phyloP scores from a whole-genome alignment of 139 green algal species.

The Spirogloea muscicola region DNA sequence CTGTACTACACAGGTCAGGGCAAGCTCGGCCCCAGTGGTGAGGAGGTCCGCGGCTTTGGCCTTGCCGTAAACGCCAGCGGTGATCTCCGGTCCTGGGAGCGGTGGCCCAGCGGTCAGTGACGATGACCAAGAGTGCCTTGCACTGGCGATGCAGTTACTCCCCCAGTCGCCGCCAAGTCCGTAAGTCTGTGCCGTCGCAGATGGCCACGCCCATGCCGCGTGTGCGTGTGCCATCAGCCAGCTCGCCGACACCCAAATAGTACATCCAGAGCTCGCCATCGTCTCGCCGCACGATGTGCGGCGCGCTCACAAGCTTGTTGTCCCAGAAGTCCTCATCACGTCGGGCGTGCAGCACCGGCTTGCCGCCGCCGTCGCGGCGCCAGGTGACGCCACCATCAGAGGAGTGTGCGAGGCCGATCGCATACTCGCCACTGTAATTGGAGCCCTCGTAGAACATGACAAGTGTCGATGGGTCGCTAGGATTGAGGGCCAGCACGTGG shows the following conservation, averaged over 20 bases:
- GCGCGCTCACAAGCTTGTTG: conserved; percentile 15
- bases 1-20: too few relatives aligned
- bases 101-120: too few relatives aligned
- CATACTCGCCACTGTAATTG: conserved; percentile 11
- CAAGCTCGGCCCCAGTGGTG: too few relatives aligned
- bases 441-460: conserved; percentile 19
- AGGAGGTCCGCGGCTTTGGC: too few relatives aligned
- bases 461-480: too few relatives aligned
- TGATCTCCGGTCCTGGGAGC: too few relatives aligned
- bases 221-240: not conserved
- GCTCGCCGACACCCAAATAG: conserved; percentile 30
- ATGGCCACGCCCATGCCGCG: not conserved
- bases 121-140: too few relatives aligned
- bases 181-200: not conserved
- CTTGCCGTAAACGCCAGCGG: too few relatives aligned
- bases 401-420: conserved; percentile 24
- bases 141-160: too few relatives aligned
- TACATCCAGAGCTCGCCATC: conserved; percentile 32
- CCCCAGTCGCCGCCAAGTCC: not conserved
- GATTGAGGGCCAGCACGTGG: conserved; percentile 2
- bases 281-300: not conserved
- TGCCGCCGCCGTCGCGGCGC: conserved; percentile 9
- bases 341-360: conserved; percentile 1
- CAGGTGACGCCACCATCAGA: conserved; percentile 20
- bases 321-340: conserved; percentile 23